These are phyloP conservation scores for Talaromyces sp. DNA, from an alignment of 2,329 filamentous ascomycete species.

Conservation along the genomic window DNA sequence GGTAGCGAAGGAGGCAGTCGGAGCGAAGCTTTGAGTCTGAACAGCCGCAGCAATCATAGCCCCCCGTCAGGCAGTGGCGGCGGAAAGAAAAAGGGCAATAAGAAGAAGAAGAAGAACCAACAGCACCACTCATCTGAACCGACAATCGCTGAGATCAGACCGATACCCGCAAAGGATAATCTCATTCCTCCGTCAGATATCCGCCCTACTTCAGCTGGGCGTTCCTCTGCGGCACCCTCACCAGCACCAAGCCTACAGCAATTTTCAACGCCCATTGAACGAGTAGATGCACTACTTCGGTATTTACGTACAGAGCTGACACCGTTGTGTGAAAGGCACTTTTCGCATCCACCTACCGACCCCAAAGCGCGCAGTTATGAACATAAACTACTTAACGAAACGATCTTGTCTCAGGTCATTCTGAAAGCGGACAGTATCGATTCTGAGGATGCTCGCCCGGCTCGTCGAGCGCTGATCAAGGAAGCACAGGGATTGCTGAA, in stretches of 20 bases:
- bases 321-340: slow-evolving; percentile 38
- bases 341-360: slow-evolving; percentile 39
- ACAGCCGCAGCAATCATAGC: slow-evolving; percentile 15
- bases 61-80: neutral
- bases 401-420: slow-evolving; percentile 41
- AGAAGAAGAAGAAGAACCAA: slow-evolving; percentile 26
- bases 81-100: slow-evolving; percentile 22
- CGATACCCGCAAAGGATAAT: neutral
- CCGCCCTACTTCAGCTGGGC: slow-evolving; percentile 19
- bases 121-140: slow-evolving; percentile 4
- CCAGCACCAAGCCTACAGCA: slow-evolving; percentile 35
- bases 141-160: neutral
- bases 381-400: slow-evolving; percentile 44
- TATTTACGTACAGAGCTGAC: slow-evolving; percentile 38
- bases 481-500: slow-evolving; percentile 41
- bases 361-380: slow-evolving; percentile 40
- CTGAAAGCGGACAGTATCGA: slow-evolving; percentile 68
- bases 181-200: slow-evolving; percentile 18
- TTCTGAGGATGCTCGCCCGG: slow-evolving; percentile 54
- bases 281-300: slow-evolving; percentile 35
- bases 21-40: slow-evolving; percentile 21
- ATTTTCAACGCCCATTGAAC: slow-evolving; percentile 34
- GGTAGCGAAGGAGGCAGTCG: slow-evolving; percentile 26
- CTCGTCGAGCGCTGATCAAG: slow-evolving; percentile 44
- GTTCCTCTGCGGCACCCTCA: slow-evolving; percentile 23